Percentiles rank a stretch among this genome's conserved stretches.
Conservation (phyloP, 1,284 basidiomycete genomes). For the Agroathelia rolfsii region DNA sequence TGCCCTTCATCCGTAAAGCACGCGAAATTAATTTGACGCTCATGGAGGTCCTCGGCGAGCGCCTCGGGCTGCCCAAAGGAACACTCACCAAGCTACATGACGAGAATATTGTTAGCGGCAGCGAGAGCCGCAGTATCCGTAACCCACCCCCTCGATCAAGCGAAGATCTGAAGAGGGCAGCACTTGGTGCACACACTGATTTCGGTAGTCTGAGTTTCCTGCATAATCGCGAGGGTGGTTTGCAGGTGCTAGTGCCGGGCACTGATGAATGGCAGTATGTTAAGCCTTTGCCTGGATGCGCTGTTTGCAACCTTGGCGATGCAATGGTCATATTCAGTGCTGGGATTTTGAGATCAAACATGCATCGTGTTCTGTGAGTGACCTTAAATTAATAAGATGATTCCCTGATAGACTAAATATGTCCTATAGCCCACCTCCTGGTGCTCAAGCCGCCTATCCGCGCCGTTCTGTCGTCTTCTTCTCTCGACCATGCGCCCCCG, state of each 20-base stretch:
- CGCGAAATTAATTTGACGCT: conserved; percentile 14
- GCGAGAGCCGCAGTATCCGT: too few species aligned
- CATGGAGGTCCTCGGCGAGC: conserved; percentile 13
- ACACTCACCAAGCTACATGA: too few species aligned
- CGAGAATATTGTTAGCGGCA: too few species aligned
- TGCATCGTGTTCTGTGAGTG: conserved; percentile 26
- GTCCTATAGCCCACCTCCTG: conserved; percentile 29
- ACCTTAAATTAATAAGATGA: conserved; percentile 5
- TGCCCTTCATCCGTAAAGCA: conserved; percentile 9
- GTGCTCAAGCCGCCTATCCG: conserved; percentile 31
- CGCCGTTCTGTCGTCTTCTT: conserved; percentile 59
- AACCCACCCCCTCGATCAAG: too few species aligned
- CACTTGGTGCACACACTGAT: conserved; percentile 12
- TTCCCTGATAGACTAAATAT: not conserved
- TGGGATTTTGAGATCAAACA: conserved; percentile 26
- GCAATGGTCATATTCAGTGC: conserved; percentile 28
- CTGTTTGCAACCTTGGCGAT: conserved; percentile 29
- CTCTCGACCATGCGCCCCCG: conserved; percentile 44
- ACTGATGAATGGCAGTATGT: conserved; percentile 18
- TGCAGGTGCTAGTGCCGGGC: conserved; percentile 16
- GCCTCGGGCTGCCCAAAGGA: conserved; percentile 14
- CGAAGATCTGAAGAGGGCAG: conserved; percentile 11
- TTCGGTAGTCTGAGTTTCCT: conserved; percentile 13
- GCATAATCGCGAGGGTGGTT: conserved; percentile 18
- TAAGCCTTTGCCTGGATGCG: conserved; percentile 15